Evolutionary conservation across 23 red algal species (phyloP), one percentile per base, ranked within the genome.

Genomic region (Pyropia yezoensis): DNA sequence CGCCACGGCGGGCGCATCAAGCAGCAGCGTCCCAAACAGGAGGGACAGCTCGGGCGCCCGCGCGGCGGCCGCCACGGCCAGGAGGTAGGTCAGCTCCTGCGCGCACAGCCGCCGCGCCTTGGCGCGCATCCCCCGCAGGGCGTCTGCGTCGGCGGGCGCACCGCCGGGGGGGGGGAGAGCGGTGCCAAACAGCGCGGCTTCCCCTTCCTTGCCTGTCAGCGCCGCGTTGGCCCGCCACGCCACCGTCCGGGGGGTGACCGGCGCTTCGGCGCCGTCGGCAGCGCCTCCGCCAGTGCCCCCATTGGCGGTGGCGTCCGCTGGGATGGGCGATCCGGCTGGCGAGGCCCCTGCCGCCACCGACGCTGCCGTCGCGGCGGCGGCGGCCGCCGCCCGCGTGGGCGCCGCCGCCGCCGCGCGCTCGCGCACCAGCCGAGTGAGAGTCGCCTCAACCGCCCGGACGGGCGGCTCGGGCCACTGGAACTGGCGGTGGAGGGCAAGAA

Each of bases 21-120:
- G 65, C 63, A 91, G 33, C 63, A 91, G 57, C n/a, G 77, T 83
- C n/a, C 69, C 87, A 58, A 70, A 76, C 52, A 74, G 61, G 22
- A 91, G 25, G 22, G 63, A 68, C 33, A 91, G 73, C 27, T 81
- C 78, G 22, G 61, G 66, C 17, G 66, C 77, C 14, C 78, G 57
- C 27, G 77, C 87, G 18, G 67, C 51, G 65, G 33, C 34, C 13
- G 74, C 77, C 24, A 81, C 87, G 17, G 70, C 63, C 63, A 78
- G 70, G n/a, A 91, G 18, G 50, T 78, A 88, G 15, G 63, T 67
- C 69, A 88, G 83, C 52, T 77, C 73, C 59, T 77, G 50, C 12
- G 60, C 29, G 24, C 64, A 71, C 15, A 77, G 33, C 18, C 66
- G 74, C 52, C 65, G 61, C 59, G 73, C 66, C 52, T 77, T 72